Conservation (phyloP, 371 early-diverging fungal genomes). For the Apophysomyces elegans region DNA sequence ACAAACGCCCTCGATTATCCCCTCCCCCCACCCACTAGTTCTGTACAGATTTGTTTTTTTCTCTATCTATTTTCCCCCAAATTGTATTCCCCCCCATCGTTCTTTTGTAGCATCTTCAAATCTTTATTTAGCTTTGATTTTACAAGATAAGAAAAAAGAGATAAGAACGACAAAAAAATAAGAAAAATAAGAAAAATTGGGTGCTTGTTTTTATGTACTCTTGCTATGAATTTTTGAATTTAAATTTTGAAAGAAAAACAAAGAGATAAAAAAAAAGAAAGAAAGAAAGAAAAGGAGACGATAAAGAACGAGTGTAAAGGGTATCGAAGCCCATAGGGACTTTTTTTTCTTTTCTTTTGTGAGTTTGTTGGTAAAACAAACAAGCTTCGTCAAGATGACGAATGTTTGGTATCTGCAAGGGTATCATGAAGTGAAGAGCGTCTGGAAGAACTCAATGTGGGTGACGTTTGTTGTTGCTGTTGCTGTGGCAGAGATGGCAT, state of each 20-base stretch:
- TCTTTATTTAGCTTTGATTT: neutral
- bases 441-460: constrained; percentile 7
- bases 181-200: neutral
- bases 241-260: neutral
- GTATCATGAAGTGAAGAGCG: constrained; percentile 11
- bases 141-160: neutral
- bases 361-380: neutral
- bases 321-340: constrained; percentile 8
- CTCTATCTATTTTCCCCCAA: too few species aligned
- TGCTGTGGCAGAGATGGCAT: constrained; percentile 2
- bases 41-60: neutral
- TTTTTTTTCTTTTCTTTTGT: constrained; percentile 4
- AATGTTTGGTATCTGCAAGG: neutral
- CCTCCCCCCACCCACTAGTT: neutral
- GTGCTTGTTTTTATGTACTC: constrained; percentile 6
- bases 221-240: constrained; percentile 2
- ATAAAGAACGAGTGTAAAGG: constrained; percentile 7
- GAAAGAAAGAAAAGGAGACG: neutral
- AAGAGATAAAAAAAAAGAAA: neutral
- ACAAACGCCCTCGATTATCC: constrained; percentile 1
- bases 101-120: neutral
- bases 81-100: too few species aligned
- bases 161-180: neutral
- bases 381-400: constrained; percentile 8
- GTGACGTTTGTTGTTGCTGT: constrained; percentile 14